Evolutionary conservation across 1,284 basidiomycete species (phyloP).

Genomic region (Somion occarium): DNA sequence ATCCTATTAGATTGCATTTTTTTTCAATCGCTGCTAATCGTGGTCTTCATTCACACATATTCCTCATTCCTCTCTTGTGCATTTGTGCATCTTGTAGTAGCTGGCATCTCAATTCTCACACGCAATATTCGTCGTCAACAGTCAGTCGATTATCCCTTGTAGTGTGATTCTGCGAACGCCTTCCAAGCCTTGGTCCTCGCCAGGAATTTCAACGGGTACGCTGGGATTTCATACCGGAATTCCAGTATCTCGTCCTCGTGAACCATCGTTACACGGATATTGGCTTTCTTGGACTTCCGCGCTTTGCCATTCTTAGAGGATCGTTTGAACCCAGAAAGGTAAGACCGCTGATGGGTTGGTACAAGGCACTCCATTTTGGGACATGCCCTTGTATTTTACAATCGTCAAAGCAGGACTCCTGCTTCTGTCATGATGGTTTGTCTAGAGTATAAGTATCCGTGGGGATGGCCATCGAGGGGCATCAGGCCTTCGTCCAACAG

Average conservation of each 20-base stretch:
- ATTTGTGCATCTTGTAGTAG: conserved; percentile 3
- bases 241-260: not conserved
- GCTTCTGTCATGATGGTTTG: not conserved
- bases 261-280: not conserved
- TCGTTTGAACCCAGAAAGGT: conserved; percentile 23
- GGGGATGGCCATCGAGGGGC: not conserved
- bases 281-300: not conserved
- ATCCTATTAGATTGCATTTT: conserved; percentile 5
- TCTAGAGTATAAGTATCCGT: conserved; percentile 8
- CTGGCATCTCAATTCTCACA: not conserved
- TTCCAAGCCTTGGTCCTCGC: not conserved
- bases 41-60: conserved; percentile 1
- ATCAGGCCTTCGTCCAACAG: conserved; percentile 2
- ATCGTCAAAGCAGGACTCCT: not conserved
- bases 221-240: not conserved
- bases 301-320: not conserved
- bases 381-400: conserved; percentile 20
- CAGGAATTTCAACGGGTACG: not conserved
- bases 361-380: conserved; percentile 18
- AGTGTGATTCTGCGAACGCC: too few relatives aligned
- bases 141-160: not conserved
- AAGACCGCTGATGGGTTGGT: conserved; percentile 13
- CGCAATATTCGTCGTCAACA: not conserved
- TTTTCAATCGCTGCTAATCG: conserved; percentile 1
- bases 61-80: not conserved